Base-by-base conservation (phyloP, 1,284 basidiomycete species). In the Sporisorium iseilematis-ciliati region DNA sequence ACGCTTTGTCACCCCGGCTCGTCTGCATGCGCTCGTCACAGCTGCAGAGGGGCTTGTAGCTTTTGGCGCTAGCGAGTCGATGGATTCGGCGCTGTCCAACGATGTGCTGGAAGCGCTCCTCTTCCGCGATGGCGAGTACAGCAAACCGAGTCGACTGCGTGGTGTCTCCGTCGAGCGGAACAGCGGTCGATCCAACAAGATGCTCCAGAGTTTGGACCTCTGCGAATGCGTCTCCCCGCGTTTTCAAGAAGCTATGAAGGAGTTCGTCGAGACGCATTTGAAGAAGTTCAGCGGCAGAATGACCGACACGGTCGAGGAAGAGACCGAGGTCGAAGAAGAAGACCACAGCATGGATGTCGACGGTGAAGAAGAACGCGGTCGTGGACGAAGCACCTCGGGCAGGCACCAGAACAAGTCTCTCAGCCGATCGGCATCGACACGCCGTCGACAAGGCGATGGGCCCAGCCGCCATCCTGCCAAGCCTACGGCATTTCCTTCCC, bases 191-290 rank as follows among this genome's bases (percentile, higher is more conserved):
- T 62, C 75, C 21, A 78, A 81, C 60, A 82, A 79, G 63, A 77
- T 79, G 62, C 88, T 99, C 7, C 91, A 95, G 84, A 94, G 95
- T 2, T 88, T 97, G 40, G 96, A 99, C 84, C 87, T 98, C 57
- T 97, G 95, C 21, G 95, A 95, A 76, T 98, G 96, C 85, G 92
- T 97, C 82, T 95, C 93, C 82, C 89, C 90, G 20, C 91, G 92
- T 7, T 97, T 97, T 81, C 91, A 92, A 64, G 90, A 91, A 72
- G 93, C 92, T 0, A 89, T 97, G 77, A 88, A 89, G 40, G 91
- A 93, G 64, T 95, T 97, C 82, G 93, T 94, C 68, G 88, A 89
- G 60, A 89, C 88, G 51, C 90, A 93, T 86, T 86, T 95, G 20
- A 66, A 65, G 10, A 86, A 87, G 20, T 90, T 90, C 14, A 82